A percentile compares a stretch with the other conserved stretches of the same genome.
Evolutionary conservation across 768 basidiomycete genomes (phyloP).

Genomic region (Serendipita indica): DNA sequence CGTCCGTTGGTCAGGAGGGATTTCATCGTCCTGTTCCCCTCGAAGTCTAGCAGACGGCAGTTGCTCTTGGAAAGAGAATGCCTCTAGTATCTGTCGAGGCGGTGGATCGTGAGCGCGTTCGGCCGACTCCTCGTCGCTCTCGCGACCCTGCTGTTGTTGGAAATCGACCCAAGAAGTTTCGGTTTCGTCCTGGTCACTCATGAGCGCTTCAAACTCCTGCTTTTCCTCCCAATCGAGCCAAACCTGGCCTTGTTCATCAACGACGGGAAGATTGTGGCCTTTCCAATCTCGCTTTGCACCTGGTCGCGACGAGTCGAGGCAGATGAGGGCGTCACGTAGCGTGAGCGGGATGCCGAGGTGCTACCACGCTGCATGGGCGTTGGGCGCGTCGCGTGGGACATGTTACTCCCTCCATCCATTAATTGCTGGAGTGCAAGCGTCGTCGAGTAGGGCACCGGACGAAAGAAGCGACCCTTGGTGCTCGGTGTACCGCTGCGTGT

Average conservation of each 20-base stretch:
- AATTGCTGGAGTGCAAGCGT: background rate
- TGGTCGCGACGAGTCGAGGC: constrained; percentile 5
- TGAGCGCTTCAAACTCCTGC: background rate
- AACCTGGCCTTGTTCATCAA: constrained; percentile 7
- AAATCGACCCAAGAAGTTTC: background rate
- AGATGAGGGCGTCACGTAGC: background rate
- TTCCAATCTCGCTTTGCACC: background rate
- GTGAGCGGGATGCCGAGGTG: background rate
- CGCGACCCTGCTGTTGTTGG: background rate
- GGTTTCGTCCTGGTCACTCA: background rate
- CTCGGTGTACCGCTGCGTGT: background rate
- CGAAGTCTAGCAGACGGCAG: background rate
- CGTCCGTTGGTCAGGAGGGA: background rate
- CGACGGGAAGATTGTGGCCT: constrained; percentile 1
- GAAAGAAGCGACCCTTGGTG: background rate
- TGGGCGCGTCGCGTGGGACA: background rate
- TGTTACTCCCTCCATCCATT: background rate
- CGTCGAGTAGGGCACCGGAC: background rate
- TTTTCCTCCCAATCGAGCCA: constrained; percentile 9
- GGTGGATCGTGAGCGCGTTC: background rate
- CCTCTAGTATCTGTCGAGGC: background rate
- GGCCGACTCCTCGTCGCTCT: constrained; percentile 8
- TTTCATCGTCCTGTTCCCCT: background rate
- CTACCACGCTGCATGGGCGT: background rate
- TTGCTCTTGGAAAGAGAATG: background rate